Percentiles rank a stretch among this genome's conserved stretches.
Conservation (phyloP, 2,329 filamentous ascomycete genomes). For the Colletotrichum abscissum region DNA sequence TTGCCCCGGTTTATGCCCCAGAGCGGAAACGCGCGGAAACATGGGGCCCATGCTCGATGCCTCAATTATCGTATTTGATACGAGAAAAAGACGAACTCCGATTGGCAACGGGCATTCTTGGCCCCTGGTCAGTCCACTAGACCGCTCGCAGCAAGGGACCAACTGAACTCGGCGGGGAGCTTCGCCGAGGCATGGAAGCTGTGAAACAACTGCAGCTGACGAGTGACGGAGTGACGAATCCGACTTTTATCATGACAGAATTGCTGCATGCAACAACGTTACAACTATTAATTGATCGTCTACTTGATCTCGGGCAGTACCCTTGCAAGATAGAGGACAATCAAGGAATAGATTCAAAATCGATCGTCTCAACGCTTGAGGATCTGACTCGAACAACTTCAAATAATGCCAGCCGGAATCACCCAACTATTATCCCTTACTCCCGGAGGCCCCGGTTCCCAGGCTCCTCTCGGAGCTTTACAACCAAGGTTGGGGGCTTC, state of each 20-base stretch:
- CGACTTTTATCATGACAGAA: not conserved
- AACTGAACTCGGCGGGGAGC: not conserved
- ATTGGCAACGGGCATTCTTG: not conserved
- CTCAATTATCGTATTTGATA: not conserved
- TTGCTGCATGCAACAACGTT: not conserved
- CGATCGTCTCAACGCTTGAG: not conserved
- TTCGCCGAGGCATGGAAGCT: not conserved
- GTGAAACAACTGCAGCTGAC: not conserved
- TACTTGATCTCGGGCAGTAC: not conserved
- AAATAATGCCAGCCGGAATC: not conserved
- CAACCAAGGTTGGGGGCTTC: not conserved
- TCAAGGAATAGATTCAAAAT: not conserved
- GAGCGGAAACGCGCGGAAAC: not conserved
- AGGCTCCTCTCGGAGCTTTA: not conserved
- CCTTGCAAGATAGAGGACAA: not conserved
- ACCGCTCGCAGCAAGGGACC: not conserved
- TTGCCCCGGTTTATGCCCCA: not conserved
- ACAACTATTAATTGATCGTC: not conserved
- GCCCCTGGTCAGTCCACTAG: not conserved
- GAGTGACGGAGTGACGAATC: not conserved
- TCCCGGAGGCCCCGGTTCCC: not conserved
- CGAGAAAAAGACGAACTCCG: not conserved
- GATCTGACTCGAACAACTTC: not conserved
- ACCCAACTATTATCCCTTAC: not conserved
- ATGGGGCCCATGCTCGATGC: not conserved